These are phyloP conservation scores for Arabidopsis thaliana DNA, from an alignment of 345 rosid genomes.

Conservation along the genomic window DNA sequence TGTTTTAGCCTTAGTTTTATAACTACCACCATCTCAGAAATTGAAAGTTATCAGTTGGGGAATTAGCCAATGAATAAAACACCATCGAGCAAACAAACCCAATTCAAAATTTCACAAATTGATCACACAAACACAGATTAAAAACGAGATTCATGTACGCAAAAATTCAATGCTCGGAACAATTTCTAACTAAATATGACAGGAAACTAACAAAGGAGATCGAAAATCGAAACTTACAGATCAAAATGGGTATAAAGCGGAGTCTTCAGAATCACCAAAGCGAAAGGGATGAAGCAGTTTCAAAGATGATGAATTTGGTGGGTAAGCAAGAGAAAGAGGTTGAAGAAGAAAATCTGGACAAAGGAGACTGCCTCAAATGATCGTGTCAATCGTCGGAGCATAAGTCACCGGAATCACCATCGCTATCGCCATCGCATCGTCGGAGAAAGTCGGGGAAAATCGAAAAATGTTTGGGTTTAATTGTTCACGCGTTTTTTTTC, in stretches of 20 bases:
- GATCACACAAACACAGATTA: conserved; percentile 2
- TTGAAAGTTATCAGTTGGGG: neutral
- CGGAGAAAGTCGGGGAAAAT: too few relatives aligned
- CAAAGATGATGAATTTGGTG: conserved; percentile 43
- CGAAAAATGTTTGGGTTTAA: too few relatives aligned
- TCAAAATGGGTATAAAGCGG: neutral
- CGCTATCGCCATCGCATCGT: too few relatives aligned
- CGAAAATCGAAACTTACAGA: conserved; percentile 20
- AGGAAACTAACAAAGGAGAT: neutral
- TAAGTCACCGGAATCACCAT: too few relatives aligned
- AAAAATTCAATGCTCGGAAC: neutral
- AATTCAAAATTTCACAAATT: conserved; percentile 22
- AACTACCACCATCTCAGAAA: conserved; percentile 7
- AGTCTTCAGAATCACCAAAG: neutral
- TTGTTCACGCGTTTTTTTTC: too few relatives aligned
- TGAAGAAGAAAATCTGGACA: conserved; percentile 36
- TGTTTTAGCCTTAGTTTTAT: neutral
- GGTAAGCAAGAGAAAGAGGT: conserved; percentile 33
- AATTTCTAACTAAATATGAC: neutral
- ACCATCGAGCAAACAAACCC: conserved; percentile 11
- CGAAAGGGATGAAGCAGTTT: conserved; percentile 3
- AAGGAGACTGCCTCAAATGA: neutral
- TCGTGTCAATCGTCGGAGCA: too few relatives aligned
- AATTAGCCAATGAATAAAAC: neutral
- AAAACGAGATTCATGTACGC: neutral